Evolutionary conservation across 2,329 filamentous ascomycete genomes (phyloP), one percentile per base, ranked within the genome.

Genomic region (Fusarium austroafricanum): DNA sequence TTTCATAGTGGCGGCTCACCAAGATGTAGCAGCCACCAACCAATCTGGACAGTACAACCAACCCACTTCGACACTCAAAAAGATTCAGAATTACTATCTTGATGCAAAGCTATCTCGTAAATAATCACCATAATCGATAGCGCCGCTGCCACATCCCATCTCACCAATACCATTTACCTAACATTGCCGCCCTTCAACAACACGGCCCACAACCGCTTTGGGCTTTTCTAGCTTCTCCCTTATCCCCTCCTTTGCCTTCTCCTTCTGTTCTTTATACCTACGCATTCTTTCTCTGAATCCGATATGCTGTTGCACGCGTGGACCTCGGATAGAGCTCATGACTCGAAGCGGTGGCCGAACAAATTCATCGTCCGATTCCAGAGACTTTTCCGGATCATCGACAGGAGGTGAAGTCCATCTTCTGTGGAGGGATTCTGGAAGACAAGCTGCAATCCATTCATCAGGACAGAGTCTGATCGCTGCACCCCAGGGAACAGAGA

Each of bases 381-480:
- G 39, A 10, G 61, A 51, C 49, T 71, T 71, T 33, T 69, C 67
- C 12, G 45, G 31, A 18, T 72, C 61, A 17, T 68, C 61, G 2
- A 45, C 45, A 17, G 67, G 65, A 23, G 68, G 69, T 4, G 68
- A 58, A 21, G 73, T 31, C 75, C 75, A 77, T 52, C 67, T 72
- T 59, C 66, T 70, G 10, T 61, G 67, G 10, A 77, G 62, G 60
- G 75, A 77, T 14, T 59, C 64, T n/a, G 75, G 75, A n/a, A 77
- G 33, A 39, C 72, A 75, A 17, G 55, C 51, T 10, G 50, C 71
- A 52, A 77, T 67, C 78, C 78, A 81, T 28, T 84, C 83, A 72
- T 97, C 92, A 0, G 93, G 93, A 52, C 94, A 85, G 23, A 90
- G 81, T 54, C 93, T 89, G 55, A 97, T 89, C 17, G 90, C 76